Evolutionary conservation across 495 filamentous ascomycete genomes (phyloP), one percentile per base, ranked within the genome.

Genomic region (Aspergillus cavernicola): DNA sequence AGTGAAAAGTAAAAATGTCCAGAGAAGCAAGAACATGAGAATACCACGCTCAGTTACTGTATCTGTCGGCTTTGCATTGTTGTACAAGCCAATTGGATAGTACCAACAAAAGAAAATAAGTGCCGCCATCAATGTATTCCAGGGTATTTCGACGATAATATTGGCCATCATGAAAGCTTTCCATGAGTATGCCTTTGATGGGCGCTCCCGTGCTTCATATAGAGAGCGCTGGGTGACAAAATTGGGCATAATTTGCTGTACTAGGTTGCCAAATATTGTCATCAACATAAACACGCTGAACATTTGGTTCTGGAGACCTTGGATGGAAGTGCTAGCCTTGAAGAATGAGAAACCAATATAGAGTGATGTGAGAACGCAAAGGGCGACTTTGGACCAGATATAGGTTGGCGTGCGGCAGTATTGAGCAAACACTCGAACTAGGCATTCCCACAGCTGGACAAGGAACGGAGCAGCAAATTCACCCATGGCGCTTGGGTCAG

Each of bases 331-430:
- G 50, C 80, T 66, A 0, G 88, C 80, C 12, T 85, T 79, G 79
- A 84, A 92, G 76, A 97, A 95, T 49, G 89, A 89, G 75, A 97
- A 93, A 28, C 90, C 91, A 66, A 93, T 92, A 72, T 95, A 95
- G 20, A 95, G 73, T 1, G 81, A 53, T 10, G 73, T 67, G 12
- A 74, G 33, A 15, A 67, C 68, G 52, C 78, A 80, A 4, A 89
- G 71, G 11, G 79, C 66, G n/a, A 78, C 56, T 65, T 88, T 87
- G 33, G 75, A 76, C 53, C 78, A 77, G 39, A 84, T 72, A 59
- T 85, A 85, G 23, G 72, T 67, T 8, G 82, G 82, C 2, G 74
- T 80, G 20, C 81, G 75, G 81, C 80, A 85, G 62, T 82, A 81
- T 54, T 82, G 74, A 37, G 76, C 72, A 60, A 81, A 81, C 0